Conservation (phyloP, 2,329 filamentous ascomycete species). For the Coniella vitis region DNA sequence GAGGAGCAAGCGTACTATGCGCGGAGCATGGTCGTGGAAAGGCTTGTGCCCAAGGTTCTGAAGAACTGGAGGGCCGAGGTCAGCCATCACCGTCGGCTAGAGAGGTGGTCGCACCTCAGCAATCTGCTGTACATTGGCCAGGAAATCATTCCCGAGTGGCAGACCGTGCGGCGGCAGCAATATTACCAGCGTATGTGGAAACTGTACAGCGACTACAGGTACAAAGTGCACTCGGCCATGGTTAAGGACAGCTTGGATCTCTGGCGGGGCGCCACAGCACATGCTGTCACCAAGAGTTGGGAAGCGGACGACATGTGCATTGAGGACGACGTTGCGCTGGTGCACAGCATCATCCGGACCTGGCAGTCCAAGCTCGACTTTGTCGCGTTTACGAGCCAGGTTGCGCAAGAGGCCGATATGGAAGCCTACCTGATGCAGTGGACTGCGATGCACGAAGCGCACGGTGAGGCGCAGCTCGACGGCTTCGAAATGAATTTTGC, state of each 20-base stretch:
- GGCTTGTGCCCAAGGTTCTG: conserved; percentile 8
- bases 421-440: conserved; percentile 22
- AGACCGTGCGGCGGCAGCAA: conserved; percentile 10
- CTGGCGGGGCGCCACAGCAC: conserved; percentile 20
- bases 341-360: conserved; percentile 19
- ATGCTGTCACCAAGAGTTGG: conserved; percentile 17
- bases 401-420: conserved; percentile 23
- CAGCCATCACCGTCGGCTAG: conserved; percentile 2
- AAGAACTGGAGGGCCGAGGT: conserved; percentile 9
- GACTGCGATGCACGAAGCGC: conserved; percentile 18
- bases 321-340: conserved; percentile 20
- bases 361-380: conserved; percentile 18
- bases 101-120: conserved; percentile 9
- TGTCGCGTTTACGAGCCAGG: conserved; percentile 17
- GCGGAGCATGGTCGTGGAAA: conserved; percentile 8
- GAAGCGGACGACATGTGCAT: conserved; percentile 21
- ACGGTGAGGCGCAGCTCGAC: conserved; percentile 19
- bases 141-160: conserved; percentile 12
- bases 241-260: conserved; percentile 19
- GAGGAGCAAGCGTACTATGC: conserved; percentile 10
- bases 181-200: conserved; percentile 21
- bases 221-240: conserved; percentile 20
- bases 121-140: conserved; percentile 8
- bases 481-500: conserved; percentile 22
- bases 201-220: conserved; percentile 20